A percentile compares a stretch with the other conserved stretches of the same genome.
Conservation (phyloP, 495 filamentous ascomycete genomes). For the Neurospora sp. region DNA sequence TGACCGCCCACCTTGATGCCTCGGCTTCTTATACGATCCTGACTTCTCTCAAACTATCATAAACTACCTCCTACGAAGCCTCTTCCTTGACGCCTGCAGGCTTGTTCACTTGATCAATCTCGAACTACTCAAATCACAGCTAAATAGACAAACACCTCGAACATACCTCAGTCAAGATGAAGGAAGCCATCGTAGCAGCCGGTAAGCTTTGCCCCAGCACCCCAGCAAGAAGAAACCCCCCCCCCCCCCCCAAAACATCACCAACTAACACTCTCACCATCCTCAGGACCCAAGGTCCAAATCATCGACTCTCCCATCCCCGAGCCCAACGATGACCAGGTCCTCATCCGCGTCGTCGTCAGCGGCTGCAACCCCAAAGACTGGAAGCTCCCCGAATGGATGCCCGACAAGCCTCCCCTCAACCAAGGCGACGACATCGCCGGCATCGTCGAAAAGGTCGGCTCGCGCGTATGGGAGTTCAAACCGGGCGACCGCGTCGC, state of each 20-base stretch:
- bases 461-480: slow-evolving; percentile 51
- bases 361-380: slow-evolving; percentile 73
- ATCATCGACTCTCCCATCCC: slow-evolving; percentile 59
- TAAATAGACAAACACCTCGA: not conserved
- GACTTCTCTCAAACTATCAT: not conserved
- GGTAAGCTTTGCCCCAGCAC: slow-evolving; percentile 18
- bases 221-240: not conserved
- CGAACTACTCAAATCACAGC: not conserved
- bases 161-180: slow-evolving; percentile 36
- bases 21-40: not conserved
- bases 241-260: too few relatives aligned
- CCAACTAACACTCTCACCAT: not conserved
- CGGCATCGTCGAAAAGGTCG: slow-evolving; percentile 54
- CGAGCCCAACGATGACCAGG: slow-evolving; percentile 46
- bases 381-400: slow-evolving; percentile 45
- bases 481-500: slow-evolving; percentile 59
- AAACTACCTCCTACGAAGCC: not conserved
- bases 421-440: slow-evolving; percentile 69
- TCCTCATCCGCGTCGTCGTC: slow-evolving; percentile 62
- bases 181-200: slow-evolving; percentile 50
- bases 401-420: slow-evolving; percentile 1
- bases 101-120: not conserved
- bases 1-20: not conserved
- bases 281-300: slow-evolving; percentile 38
- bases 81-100: not conserved